Conservation (phyloP, 2,329 filamentous ascomycete species). For the Thyridium curvatum region DNA sequence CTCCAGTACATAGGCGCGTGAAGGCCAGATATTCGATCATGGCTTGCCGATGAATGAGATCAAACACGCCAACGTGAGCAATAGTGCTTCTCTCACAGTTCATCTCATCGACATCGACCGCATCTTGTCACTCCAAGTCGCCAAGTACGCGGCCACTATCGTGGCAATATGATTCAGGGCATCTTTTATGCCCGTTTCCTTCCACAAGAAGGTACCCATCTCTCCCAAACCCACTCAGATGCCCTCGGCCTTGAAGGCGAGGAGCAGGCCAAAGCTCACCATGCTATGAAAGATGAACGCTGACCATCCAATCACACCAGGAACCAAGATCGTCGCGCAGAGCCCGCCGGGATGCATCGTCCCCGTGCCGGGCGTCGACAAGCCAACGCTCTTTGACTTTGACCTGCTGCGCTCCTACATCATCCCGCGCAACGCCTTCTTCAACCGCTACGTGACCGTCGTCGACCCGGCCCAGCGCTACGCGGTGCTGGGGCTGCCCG, state of each 20-base stretch:
- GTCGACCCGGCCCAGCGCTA: slow-evolving; percentile 65
- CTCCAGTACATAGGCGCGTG: too few relatives aligned
- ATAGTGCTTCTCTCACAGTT: too few relatives aligned
- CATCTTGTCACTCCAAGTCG: too few relatives aligned
- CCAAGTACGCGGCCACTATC: too few relatives aligned
- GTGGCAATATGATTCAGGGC: slow-evolving; percentile 61
- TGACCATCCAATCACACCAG: slow-evolving; percentile 25
- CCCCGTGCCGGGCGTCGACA: slow-evolving; percentile 22
- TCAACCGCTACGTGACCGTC: slow-evolving; percentile 82
- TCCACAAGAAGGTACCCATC: slow-evolving; percentile 50
- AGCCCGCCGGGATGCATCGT: slow-evolving; percentile 59
- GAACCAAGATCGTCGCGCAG: slow-evolving; percentile 57
- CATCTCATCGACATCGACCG: too few relatives aligned
- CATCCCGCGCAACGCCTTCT: slow-evolving; percentile 91
- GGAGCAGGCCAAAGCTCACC: not conserved
- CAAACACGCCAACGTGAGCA: too few relatives aligned
- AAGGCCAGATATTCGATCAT: too few relatives aligned
- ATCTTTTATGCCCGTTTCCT: slow-evolving; percentile 68
- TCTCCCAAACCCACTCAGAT: too few relatives aligned
- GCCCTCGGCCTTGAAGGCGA: not conserved
- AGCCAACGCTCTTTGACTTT: slow-evolving; percentile 72
- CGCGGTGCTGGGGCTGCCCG: slow-evolving; percentile 79
- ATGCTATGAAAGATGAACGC: not conserved
- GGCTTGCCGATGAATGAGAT: too few relatives aligned
- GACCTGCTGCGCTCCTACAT: slow-evolving; percentile 84